phyloP scores from a whole-genome alignment of 106 monocot genomes.

The Gastrodia elata region DNA sequence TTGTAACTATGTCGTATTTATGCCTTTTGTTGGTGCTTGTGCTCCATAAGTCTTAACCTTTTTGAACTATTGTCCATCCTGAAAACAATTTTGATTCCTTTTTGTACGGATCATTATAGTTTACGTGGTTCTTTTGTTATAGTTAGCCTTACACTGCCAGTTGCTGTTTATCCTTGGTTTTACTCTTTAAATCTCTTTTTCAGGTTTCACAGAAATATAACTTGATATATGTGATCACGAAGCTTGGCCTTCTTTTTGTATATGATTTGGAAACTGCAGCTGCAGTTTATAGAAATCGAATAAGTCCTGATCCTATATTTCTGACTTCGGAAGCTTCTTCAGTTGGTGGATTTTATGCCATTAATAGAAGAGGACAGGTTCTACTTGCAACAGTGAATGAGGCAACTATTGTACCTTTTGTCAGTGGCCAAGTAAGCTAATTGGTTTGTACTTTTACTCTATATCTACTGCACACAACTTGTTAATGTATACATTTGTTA shows the following conservation, averaged over 20 bases:
- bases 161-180: neutral
- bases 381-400: constrained; percentile 94
- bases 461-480: neutral
- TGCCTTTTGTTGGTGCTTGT: neutral
- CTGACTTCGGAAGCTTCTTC: constrained; percentile 81
- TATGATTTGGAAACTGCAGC: constrained; percentile 96
- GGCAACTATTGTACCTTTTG: constrained; percentile 84
- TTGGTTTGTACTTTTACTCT: neutral
- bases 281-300: constrained; percentile 94
- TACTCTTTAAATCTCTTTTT: constrained; percentile 3
- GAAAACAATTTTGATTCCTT: neutral
- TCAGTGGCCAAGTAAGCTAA: constrained; percentile 78
- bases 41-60: neutral
- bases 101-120: neutral
- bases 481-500: constrained; percentile 6
- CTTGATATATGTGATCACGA: constrained; percentile 93
- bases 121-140: neutral
- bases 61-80: neutral
- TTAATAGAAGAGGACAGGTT: constrained; percentile 94
- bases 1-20: neutral
- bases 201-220: constrained; percentile 93
- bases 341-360: constrained; percentile 84
- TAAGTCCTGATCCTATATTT: constrained; percentile 98
- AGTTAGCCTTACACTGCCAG: neutral
- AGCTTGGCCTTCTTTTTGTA: constrained; percentile 93